Evolutionary conservation across 2,329 filamentous ascomycete genomes (phyloP).

Genomic region (Pseudogymnoascus sp.): DNA sequence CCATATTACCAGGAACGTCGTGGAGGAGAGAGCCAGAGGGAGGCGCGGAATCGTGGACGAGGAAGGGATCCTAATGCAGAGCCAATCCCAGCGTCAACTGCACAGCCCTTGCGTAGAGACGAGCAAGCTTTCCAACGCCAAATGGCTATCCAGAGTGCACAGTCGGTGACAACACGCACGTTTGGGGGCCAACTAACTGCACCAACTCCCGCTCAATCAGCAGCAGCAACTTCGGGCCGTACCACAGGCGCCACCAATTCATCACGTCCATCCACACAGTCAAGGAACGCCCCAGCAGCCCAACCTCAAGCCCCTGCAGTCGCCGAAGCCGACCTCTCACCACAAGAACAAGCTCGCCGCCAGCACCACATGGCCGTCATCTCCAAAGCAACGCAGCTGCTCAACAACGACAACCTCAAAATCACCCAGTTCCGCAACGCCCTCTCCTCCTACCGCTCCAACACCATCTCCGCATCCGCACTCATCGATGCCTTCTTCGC

Average conservation of each 20-base stretch:
- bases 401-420: constrained; percentile 69
- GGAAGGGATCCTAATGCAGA: constrained; percentile 86
- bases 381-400: constrained; percentile 72
- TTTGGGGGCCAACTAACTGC: constrained; percentile 77
- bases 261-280: not conserved
- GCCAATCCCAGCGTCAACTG: constrained; percentile 64
- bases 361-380: constrained; percentile 77
- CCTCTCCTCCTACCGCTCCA: constrained; percentile 70
- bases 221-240: constrained; percentile 9
- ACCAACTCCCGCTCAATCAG: constrained; percentile 35
- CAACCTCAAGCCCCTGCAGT: constrained; percentile 39
- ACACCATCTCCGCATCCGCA: constrained; percentile 60
- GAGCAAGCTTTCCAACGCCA: constrained; percentile 88
- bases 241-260: not conserved
- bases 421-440: constrained; percentile 68
- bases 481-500: constrained; percentile 83
- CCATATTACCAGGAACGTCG: constrained; percentile 55
- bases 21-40: constrained; percentile 37
- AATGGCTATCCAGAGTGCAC: constrained; percentile 81
- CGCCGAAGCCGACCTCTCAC: constrained; percentile 46
- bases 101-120: constrained; percentile 73
- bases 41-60: constrained; percentile 43
- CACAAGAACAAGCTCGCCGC: constrained; percentile 72
- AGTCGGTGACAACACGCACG: constrained; percentile 67
- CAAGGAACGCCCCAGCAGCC: constrained; percentile 10